Evolutionary conservation across 192 early-diverging fungal genomes (phyloP), one percentile per base, ranked within the genome.

Genomic region (Diversispora epigaea): DNA sequence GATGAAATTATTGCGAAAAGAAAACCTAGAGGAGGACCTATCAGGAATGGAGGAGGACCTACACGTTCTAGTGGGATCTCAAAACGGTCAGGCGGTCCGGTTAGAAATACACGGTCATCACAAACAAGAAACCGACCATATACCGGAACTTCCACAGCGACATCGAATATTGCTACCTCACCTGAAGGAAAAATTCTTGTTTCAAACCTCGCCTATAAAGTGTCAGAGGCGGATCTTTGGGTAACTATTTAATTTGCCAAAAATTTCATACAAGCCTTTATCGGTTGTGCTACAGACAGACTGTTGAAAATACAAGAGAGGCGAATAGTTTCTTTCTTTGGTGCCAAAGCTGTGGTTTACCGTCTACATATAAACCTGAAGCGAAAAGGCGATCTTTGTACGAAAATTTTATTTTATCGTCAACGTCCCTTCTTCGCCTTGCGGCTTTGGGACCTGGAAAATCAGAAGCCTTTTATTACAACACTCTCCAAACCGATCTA

Each of bases 151-250:
- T 22, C 71, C 74, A 32, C 77, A 25, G n/a, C 81, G 78, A 60
- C 79, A 76, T 17, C 77, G 71, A 71, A 76, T 73, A 15, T 67
- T 21, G 41, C 14, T 71, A 55, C 75, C 73, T 71, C 50, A 46
- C 79, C 79, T 22, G 81, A 84, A 73, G 83, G 83, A 61, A 84
- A 86, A 78, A 85, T 86, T 58, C 78, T 86, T 70, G 81, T 86
- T 70, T 85, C 85, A 43, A 86, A 86, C 81, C 83, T 86, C 56
- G 85, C 83, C 70, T 78, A 80, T 77, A 86, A 80, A 62, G 85
- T 86, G 68, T 78, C 84, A 52, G 78, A 82, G 55, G 81, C 81
- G 50, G 84, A 86, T 76, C 78, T 86, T 80, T 79, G 80, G 81
- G 85, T 84, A 83, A 82, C 58, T 80, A 74, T 80, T 77, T 43